Evolutionary conservation across 345 rosid genomes (phyloP).

Genomic region (Eucalyptus dawsonii): DNA sequence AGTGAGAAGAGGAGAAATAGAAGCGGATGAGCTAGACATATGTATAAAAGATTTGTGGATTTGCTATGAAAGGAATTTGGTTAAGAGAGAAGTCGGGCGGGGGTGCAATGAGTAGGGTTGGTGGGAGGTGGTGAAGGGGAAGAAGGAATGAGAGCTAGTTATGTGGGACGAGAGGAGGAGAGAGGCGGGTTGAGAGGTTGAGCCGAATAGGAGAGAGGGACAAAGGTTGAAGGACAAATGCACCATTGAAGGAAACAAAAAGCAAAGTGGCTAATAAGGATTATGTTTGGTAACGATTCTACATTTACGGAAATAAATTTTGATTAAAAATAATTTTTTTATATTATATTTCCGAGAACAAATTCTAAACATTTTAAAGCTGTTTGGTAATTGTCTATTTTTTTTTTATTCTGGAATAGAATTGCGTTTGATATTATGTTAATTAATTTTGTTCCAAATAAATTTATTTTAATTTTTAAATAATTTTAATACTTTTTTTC

Average conservation of each 20-base stretch:
- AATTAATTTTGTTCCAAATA: too few species aligned
- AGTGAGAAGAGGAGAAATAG: background rate
- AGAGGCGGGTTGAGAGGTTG: background rate
- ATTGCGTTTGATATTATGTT: too few species aligned
- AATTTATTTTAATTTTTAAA: too few species aligned
- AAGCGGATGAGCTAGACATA: background rate
- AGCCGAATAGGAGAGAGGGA: background rate
- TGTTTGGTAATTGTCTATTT: fast-evolving
- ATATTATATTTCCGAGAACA: too few species aligned
- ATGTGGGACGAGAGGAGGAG: background rate
- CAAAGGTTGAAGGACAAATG: background rate
- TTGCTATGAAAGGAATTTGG: background rate
- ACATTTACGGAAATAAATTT: fast-evolving
- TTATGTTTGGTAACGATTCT: too few species aligned
- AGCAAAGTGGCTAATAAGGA: background rate
- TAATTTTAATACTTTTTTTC: too few species aligned
- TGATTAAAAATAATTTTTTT: fast-evolving
- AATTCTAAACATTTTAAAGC: too few species aligned
- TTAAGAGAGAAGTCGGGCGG: background rate
- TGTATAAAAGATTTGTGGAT: background rate
- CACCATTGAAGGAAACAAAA: background rate
- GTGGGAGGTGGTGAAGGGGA: background rate
- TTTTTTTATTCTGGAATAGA: too few species aligned
- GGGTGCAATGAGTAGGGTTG: background rate
- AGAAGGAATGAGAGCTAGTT: background rate